phyloP scores from a whole-genome alignment of 2,329 filamentous ascomycete genomes.

The Westerdykella sp. region DNA sequence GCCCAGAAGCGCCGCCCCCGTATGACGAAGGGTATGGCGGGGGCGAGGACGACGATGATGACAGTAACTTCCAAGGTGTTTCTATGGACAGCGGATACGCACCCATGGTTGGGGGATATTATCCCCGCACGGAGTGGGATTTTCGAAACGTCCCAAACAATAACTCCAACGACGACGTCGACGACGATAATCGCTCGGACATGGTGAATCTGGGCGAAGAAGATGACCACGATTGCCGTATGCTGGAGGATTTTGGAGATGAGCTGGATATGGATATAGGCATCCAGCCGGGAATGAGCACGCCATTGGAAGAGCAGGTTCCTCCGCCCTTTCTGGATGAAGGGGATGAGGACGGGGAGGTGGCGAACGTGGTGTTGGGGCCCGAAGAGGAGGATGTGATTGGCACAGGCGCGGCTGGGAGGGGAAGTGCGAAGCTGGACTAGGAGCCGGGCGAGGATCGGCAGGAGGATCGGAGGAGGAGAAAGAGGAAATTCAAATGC shows the following conservation, averaged over 20 bases:
- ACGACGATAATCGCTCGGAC: constrained; percentile 20
- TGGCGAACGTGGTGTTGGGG: constrained; percentile 14
- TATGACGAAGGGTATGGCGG: constrained; percentile 22
- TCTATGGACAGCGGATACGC: constrained; percentile 7
- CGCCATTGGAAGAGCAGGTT: constrained; percentile 17
- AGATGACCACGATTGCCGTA: constrained; percentile 13
- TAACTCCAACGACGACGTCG: constrained; percentile 6
- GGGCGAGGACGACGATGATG: constrained; percentile 10
- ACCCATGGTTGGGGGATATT: constrained; percentile 3
- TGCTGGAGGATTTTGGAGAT: constrained; percentile 31
- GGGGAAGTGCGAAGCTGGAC: constrained; percentile 4
- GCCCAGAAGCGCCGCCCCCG: constrained; percentile 6
- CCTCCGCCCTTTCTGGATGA: constrained; percentile 5
- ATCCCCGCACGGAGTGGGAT: constrained; percentile 17
- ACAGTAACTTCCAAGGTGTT: constrained; percentile 8
- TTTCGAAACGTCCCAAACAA: constrained; percentile 9
- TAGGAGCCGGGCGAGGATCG: not conserved
- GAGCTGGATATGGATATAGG: constrained; percentile 9
- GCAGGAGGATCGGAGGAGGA: no score
- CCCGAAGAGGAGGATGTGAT: constrained; percentile 4
- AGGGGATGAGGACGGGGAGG: constrained; percentile 15
- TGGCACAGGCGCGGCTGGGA: not conserved
- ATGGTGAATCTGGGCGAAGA: constrained; percentile 17
- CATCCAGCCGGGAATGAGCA: constrained; percentile 12
- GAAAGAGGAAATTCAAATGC: no score